Evolutionary conservation across 106 monocot genomes (phyloP), one percentile per base, ranked within the genome.

Genomic region (Cymbidium sinense): DNA sequence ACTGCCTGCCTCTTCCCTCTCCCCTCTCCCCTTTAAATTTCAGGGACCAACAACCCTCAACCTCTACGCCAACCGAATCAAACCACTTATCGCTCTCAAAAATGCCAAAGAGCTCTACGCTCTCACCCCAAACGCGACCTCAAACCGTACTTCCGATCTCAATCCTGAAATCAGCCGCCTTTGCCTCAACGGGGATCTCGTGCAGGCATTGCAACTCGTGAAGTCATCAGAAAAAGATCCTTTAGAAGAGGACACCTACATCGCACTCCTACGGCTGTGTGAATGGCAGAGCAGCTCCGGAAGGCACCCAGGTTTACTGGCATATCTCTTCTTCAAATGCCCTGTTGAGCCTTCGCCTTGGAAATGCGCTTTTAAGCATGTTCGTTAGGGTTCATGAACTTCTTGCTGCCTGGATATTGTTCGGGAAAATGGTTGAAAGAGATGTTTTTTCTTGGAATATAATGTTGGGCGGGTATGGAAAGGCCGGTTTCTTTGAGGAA

Each of bases 401-500:
- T 6, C 79, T 79, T 25, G 71, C 75, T 41, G 88, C 91, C 5
- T 87, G 85, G 88, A 54, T 67, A 2, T 91, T 98, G 85, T 92
- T 98, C 76, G 94, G 73, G 19, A 90, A 83, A 79, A 99, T 99
- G 92, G 67, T 84, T 9, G 81, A 92, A 31, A 83, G 91, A 36
- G 90, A 94, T 76, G 82, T 92, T 54, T 94, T 94, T 52, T 88
- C 94, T 36, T 99, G 94, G 98, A 98, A 94, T 62, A 81, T 94
- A 30, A 86, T 98, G 86, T 52, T 94, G 34, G 84, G 88, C n/a
- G 92, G 92, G 18, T 92, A 92, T 44, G 90, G 84, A 0, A 90
- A 92, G 78, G 70, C 78, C 1, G 94, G 94, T 1, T 88, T 84
- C 72, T 83, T 88, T 23, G 92, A 92, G 0, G 91, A 92, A 79